phyloP scores from a whole-genome alignment of 768 basidiomycete species.

The Russula griseocarnosa region DNA sequence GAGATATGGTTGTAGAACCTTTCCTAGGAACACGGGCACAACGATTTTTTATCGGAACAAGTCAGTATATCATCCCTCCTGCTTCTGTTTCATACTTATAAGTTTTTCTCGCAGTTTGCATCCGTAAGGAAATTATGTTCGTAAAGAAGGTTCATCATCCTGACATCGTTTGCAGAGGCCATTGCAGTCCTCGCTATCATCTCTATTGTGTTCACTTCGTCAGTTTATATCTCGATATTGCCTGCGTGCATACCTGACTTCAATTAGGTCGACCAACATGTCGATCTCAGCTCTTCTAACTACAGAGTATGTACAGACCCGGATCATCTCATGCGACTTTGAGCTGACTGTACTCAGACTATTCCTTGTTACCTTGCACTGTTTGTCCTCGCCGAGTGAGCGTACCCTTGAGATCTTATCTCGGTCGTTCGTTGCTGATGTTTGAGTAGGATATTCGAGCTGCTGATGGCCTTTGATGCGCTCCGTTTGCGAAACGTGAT shows the following conservation, averaged over 20 bases:
- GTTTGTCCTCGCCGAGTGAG: constrained; percentile 78
- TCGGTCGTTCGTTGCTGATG: constrained; percentile 5
- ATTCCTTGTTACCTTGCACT: constrained; percentile 81
- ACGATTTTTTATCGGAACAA: constrained; percentile 63
- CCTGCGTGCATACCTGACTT: constrained; percentile 11
- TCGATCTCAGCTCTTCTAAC: constrained; percentile 39
- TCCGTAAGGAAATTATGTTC: constrained; percentile 2
- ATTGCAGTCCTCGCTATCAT: constrained; percentile 73
- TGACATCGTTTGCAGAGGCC: constrained; percentile 50
- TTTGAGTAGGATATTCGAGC: constrained; percentile 61
- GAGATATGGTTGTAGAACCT: constrained; percentile 62
- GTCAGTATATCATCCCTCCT: constrained; percentile 37
- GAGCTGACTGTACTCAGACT: constrained; percentile 44
- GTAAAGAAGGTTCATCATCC: not conserved
- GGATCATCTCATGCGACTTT: not conserved
- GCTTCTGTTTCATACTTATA: not conserved
- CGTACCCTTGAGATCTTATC: constrained; percentile 15
- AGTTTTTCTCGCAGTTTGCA: constrained; percentile 6
- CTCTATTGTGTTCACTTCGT: constrained; percentile 65
- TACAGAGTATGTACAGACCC: constrained; percentile 48
- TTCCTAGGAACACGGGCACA: constrained; percentile 72
- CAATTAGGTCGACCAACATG: constrained; percentile 49
- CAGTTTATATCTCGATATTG: constrained; percentile 29
- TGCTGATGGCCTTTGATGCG: constrained; percentile 81
- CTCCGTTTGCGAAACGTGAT: constrained; percentile 72